Evolutionary conservation across 2,329 filamentous ascomycete genomes (phyloP), one percentile per base, ranked within the genome.

Genomic region (Cryphonectria parasitica): DNA sequence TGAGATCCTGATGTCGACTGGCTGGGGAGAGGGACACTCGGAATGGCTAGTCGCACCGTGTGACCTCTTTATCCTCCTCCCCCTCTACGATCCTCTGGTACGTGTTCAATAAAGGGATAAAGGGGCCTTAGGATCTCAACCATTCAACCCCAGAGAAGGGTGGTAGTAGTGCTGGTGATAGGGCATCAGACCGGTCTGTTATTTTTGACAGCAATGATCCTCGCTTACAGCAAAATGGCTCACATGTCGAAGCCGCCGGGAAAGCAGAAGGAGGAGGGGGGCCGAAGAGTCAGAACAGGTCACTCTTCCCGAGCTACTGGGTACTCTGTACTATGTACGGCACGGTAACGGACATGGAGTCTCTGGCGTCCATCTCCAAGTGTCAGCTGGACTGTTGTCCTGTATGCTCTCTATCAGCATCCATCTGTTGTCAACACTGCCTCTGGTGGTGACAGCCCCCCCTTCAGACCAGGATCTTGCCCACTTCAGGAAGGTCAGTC

Each of bases 401-500:
- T 39, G 8, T 39, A 34, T 34, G 6, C 6, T 54, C 62, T 56
- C 63, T 68, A 60, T 69, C 49, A 19, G 45, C n/a, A 52, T 49
- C 22, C n/a, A 41, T 25, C 25, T 60, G 31, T 31, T 67, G 56
- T 68, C 66, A 52, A 52, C 43, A 52, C 58, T 62, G 54, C 36
- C 54, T 34, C 39, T 6, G 39, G 43, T 45, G 63, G 63, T 41
- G 28, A 15, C 45, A 45, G 39, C 58, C 28, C 45, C 45, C 45
- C 65, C 52, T 61, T 39, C 56, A 45, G 63, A 56, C 45, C 58
- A 66, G 56, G 67, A 43, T 63, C 67, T 60, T 54, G 68, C 62
- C 68, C 67, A 62, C 28, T 64, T 70, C 63, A 54, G 71, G 65
- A 70, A 72, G 71, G 71, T 70, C 71, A 31, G 19, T 58, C 67